Evolutionary conservation across 352 stramenopile genomes (phyloP).

Genomic region (Pythium utonaiense): DNA sequence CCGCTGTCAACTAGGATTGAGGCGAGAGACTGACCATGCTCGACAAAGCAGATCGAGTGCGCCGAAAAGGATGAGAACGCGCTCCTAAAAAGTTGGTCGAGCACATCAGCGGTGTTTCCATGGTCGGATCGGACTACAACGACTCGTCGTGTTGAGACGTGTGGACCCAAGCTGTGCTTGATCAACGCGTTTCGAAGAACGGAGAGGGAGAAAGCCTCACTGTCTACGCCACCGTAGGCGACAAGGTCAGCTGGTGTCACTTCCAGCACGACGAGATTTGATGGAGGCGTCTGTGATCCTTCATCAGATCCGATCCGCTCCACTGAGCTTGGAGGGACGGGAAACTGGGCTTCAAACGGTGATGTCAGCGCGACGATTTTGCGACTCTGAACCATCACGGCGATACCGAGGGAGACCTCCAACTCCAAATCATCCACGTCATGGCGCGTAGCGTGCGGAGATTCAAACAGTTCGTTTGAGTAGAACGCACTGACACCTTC

Average conservation of each 20-base stretch:
- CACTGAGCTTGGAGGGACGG: background rate
- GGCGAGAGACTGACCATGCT: background rate
- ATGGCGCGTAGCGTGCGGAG: background rate
- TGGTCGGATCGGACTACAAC: background rate
- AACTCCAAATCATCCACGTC: conserved; percentile 9
- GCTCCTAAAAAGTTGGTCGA: background rate
- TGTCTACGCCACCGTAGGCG: background rate
- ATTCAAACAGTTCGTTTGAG: conserved; percentile 61
- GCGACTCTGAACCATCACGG: conserved; percentile 14
- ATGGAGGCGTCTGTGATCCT: background rate
- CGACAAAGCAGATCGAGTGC: background rate
- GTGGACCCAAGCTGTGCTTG: conserved; percentile 5
- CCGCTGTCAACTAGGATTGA: background rate
- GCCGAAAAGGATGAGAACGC: background rate
- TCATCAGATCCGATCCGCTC: background rate
- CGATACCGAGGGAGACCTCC: conserved; percentile 13
- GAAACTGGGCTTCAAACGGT: conserved; percentile 13
- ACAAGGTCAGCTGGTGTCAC: conserved; percentile 2
- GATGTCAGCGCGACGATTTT: conserved; percentile 16
- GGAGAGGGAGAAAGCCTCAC: background rate
- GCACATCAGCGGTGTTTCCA: background rate
- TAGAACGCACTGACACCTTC: conserved; percentile 47
- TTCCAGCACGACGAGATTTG: conserved; percentile 5
- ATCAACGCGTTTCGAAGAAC: conserved; percentile 3
- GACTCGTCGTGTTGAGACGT: conserved; percentile 1